phyloP scores from a whole-genome alignment of 2,329 filamentous ascomycete genomes.

The Gaeumannomyces sp. region DNA sequence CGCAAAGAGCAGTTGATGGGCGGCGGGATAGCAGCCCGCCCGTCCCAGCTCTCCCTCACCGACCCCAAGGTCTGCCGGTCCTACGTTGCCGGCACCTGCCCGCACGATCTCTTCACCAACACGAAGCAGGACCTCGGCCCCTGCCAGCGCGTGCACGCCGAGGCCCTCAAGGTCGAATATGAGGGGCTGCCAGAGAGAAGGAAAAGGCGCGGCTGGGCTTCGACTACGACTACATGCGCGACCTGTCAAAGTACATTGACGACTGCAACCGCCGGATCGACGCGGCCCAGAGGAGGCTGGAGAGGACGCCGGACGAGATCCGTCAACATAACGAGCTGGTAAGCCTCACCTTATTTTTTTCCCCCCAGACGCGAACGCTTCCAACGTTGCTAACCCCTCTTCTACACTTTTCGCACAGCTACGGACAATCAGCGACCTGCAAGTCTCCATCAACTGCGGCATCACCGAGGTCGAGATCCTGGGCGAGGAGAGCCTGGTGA shows the following conservation, averaged over 20 bases:
- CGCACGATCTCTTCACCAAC: constrained; percentile 98
- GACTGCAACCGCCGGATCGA: constrained; percentile 96
- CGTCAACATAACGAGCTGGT: constrained; percentile 79
- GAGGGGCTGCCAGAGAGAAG: constrained; percentile 62
- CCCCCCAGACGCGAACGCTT: neutral
- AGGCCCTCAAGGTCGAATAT: constrained; percentile 84
- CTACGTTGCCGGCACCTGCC: constrained; percentile 88
- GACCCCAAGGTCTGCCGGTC: constrained; percentile 94
- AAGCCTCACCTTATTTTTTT: neutral
- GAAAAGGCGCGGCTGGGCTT: constrained; percentile 79
- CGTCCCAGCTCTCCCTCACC: constrained; percentile 77
- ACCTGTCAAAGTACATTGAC: constrained; percentile 94
- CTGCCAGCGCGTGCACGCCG: constrained; percentile 83
- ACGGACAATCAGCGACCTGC: constrained; percentile 77
- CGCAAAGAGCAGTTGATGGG: constrained; percentile 82
- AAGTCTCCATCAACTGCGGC: constrained; percentile 71
- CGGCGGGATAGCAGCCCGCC: constrained; percentile 64
- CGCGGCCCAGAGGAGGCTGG: constrained; percentile 76
- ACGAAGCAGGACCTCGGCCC: constrained; percentile 95
- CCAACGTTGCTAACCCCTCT: too few species aligned
- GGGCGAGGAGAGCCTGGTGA: constrained; percentile 74
- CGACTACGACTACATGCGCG: constrained; percentile 93
- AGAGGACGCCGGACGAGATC: constrained; percentile 98
- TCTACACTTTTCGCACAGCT: constrained; percentile 41
- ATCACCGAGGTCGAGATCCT: constrained; percentile 82